These are phyloP conservation scores for Shiraia bambusicola DNA, from an alignment of 2,329 filamentous ascomycete species.

Conservation along the genomic window DNA sequence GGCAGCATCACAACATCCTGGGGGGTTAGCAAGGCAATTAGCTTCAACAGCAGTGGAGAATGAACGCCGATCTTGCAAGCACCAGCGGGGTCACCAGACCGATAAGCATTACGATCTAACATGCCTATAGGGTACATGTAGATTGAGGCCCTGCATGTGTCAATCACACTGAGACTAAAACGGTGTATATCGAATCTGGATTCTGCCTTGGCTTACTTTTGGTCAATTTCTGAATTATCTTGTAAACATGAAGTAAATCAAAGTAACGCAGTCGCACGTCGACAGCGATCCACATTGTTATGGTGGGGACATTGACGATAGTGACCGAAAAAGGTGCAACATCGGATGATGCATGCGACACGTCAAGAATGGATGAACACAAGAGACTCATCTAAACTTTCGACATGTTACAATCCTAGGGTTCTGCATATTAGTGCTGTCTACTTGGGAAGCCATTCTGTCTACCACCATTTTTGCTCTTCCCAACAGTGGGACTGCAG, in stretches of 20 bases:
- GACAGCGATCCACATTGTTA: conserved; percentile 7
- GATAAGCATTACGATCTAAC: too few species aligned
- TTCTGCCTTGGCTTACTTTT: too few species aligned
- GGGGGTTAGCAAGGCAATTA: too few species aligned
- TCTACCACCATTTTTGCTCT: conserved; percentile 19
- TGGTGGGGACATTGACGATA: conserved; percentile 10
- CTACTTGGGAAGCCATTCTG: conserved; percentile 24
- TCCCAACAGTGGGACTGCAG: conserved; percentile 32
- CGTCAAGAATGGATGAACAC: conserved; percentile 27
- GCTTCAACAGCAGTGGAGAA: too few species aligned
- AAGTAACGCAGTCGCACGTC: conserved; percentile 11
- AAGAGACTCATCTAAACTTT: conserved; percentile 21
- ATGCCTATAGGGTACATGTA: too few species aligned
- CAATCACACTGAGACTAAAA: too few species aligned
- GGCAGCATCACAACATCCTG: too few species aligned
- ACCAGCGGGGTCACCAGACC: too few species aligned
- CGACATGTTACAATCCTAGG: conserved; percentile 17
- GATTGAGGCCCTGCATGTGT: too few species aligned
- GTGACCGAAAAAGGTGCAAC: conserved; percentile 19
- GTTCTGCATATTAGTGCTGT: conserved; percentile 22
- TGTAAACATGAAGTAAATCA: conserved; percentile 9
- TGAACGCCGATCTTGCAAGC: too few species aligned
- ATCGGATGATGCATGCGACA: conserved; percentile 17
- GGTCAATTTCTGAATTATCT: too few species aligned
- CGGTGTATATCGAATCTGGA: too few species aligned